Evolutionary conservation across 805 yeast species (phyloP).

Genomic region (Sugiyamaella boreocaroliniensis): DNA sequence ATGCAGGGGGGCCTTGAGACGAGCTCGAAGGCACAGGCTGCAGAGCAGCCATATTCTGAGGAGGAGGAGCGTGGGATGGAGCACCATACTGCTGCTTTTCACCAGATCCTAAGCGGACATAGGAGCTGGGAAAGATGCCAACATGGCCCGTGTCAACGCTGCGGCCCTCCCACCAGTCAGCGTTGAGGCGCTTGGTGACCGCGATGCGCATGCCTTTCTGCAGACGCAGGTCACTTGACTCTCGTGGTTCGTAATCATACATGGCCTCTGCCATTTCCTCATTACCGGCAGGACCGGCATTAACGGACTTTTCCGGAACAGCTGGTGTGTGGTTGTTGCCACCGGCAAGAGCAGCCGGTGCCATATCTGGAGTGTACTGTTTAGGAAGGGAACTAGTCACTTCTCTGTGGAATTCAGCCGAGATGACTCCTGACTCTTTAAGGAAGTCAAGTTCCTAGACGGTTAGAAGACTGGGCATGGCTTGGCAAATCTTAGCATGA

Average conservation of each 20-base stretch:
- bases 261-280: constrained; percentile 51
- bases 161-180: constrained; percentile 89
- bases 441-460: constrained; percentile 69
- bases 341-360: constrained; percentile 38
- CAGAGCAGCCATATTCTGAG: constrained; percentile 14
- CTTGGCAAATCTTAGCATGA: neutral
- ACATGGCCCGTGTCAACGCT: constrained; percentile 38
- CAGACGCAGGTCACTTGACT: constrained; percentile 65
- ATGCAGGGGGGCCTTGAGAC: constrained; percentile 11
- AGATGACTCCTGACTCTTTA: constrained; percentile 64
- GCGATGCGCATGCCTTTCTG: constrained; percentile 61
- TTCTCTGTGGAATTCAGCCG: constrained; percentile 46
- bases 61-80: constrained; percentile 16
- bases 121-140: constrained; percentile 89
- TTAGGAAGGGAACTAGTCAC: constrained; percentile 50
- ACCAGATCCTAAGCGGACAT: constrained; percentile 42
- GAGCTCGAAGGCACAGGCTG: constrained; percentile 9
- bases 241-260: constrained; percentile 69
- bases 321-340: constrained; percentile 29
- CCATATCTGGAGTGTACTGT: constrained; percentile 45
- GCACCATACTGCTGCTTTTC: constrained; percentile 6
- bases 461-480: neutral
- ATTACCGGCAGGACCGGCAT: constrained; percentile 7
- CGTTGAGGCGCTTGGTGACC: constrained; percentile 64
- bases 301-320: constrained; percentile 10